phyloP scores from a whole-genome alignment of 1,284 basidiomycete genomes.

The Wallemia ichthyophaga region DNA sequence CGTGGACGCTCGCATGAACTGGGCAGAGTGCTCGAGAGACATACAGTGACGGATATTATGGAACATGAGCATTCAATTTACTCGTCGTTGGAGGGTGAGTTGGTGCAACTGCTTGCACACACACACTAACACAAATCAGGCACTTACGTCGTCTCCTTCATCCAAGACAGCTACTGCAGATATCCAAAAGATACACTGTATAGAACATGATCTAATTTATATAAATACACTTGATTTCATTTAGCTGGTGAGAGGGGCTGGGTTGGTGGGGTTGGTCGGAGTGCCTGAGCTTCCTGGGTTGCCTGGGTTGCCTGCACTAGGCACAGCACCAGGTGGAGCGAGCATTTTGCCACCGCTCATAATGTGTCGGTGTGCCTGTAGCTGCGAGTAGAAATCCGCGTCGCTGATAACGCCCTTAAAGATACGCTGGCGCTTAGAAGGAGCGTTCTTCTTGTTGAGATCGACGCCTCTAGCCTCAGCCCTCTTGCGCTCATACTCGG shows the following conservation, averaged over 20 bases:
- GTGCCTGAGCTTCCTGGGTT: too few species aligned
- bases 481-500: slow-evolving; percentile 76
- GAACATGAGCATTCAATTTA: slow-evolving; percentile 55
- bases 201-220: not conserved
- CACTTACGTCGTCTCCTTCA: slow-evolving; percentile 72
- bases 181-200: slow-evolving; percentile 23
- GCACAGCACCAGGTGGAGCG: not conserved
- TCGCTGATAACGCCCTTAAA: not conserved
- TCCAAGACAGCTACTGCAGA: slow-evolving; percentile 52
- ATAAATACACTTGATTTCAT: not conserved
- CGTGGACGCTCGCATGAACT: slow-evolving; percentile 29
- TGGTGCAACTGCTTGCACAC: slow-evolving; percentile 6
- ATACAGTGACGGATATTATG: slow-evolving; percentile 50
- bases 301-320: too few species aligned
- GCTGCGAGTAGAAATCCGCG: not conserved
- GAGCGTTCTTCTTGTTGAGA: slow-evolving; percentile 8
- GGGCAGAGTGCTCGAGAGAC: slow-evolving; percentile 46
- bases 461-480: slow-evolving; percentile 67
- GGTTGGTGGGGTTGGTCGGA: too few species aligned
- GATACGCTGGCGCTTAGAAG: not conserved
- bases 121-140: too few species aligned
- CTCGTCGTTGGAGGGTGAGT: slow-evolving; percentile 51
- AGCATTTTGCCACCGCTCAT: not conserved
- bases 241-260: not conserved
- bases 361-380: not conserved